phyloP scores from a whole-genome alignment of 192 early-diverging fungal species.

The Coemansia sp. region DNA sequence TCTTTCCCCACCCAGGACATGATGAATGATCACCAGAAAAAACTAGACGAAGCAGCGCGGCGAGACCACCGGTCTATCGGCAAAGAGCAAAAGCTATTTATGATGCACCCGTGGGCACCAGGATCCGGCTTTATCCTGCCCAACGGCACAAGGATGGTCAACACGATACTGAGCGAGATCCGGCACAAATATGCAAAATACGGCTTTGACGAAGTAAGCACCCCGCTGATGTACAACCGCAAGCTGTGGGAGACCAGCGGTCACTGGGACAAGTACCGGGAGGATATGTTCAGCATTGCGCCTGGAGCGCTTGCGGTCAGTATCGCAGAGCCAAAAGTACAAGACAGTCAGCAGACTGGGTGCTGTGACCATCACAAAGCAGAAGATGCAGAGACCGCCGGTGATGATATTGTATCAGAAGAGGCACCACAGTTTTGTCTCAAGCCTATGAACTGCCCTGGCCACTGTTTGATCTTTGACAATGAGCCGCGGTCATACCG shows the following conservation, averaged over 20 bases:
- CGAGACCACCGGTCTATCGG: conserved; percentile 74
- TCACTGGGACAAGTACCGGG: conserved; percentile 95
- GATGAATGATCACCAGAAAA: conserved; percentile 59
- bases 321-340: neutral
- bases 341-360: neutral
- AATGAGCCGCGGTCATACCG: conserved; percentile 78
- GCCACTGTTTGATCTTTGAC: conserved; percentile 90
- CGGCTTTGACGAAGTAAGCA: conserved; percentile 88
- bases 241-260: conserved; percentile 90
- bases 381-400: neutral
- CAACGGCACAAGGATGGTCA: conserved; percentile 79
- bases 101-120: conserved; percentile 68
- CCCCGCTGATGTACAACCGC: conserved; percentile 91
- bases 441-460: conserved; percentile 99
- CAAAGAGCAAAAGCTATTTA: conserved; percentile 69
- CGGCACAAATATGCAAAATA: conserved; percentile 72
- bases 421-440: conserved; percentile 68
- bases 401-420: neutral
- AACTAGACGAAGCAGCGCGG: conserved; percentile 54
- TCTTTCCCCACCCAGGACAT: conserved; percentile 61
- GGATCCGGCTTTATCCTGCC: conserved; percentile 78
- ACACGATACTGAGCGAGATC: conserved; percentile 74
- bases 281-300: conserved; percentile 83
- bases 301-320: conserved; percentile 8
- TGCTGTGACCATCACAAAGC: conserved; percentile 41